A percentile compares a stretch with the other conserved stretches of the same genome.
These are phyloP conservation scores for Zychaea mexicana DNA, from an alignment of 371 early-diverging fungal species.

Conservation along the genomic window DNA sequence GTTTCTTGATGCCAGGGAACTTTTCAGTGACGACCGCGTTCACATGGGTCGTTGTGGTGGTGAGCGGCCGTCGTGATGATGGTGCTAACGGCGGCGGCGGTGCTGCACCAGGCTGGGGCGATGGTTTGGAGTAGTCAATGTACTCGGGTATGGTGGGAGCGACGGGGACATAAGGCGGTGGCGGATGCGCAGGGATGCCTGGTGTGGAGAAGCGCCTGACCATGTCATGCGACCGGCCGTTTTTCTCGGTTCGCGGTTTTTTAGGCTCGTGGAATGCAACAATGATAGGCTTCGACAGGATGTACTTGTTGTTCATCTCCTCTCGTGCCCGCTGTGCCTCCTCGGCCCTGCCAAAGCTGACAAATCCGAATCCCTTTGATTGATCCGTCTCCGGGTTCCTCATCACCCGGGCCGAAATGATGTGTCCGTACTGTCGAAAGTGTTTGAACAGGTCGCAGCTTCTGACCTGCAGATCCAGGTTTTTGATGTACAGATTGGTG, in stretches of 20 bases:
- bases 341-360: constrained; percentile 44
- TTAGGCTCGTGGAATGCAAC: constrained; percentile 54
- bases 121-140: background rate
- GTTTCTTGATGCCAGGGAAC: background rate
- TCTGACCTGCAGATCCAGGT: constrained; percentile 49
- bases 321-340: constrained; percentile 40
- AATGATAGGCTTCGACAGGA: constrained; percentile 41
- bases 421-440: constrained; percentile 51
- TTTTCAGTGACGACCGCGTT: background rate
- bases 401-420: constrained; percentile 57
- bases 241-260: constrained; percentile 27
- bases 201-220: constrained; percentile 4
- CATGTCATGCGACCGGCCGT: background rate
- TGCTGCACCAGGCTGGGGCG: background rate
- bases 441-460: constrained; percentile 48
- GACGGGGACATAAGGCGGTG: constrained; percentile 5
- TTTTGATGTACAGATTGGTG: constrained; percentile 58
- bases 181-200: background rate
- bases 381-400: constrained; percentile 40
- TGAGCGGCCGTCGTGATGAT: background rate
- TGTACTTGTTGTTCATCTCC: constrained; percentile 38
- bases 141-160: background rate
- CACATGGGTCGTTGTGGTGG: background rate
- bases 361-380: constrained; percentile 55
- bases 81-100: background rate